Base-by-base conservation (phyloP, 1,284 basidiomycete species). In the Coniophora puteana region DNA sequence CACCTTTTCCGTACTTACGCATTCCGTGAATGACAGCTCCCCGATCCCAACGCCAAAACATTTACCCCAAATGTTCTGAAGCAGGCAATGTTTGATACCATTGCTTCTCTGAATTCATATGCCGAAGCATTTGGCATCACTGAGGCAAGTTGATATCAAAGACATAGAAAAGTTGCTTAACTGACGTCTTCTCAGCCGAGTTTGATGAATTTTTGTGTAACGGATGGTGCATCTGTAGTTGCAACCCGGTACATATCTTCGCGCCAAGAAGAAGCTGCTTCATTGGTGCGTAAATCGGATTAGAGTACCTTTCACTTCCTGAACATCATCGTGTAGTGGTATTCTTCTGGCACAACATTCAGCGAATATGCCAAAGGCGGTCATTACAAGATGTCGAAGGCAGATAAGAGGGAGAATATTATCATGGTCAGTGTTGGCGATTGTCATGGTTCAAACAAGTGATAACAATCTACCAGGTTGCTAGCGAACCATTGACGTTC, bases 181-280 rank as follows among this genome's bases (percentile, higher is more conserved):
- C 36, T 46, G 16, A 42, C 40, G 16, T 5, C 38, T 48, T 52
- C 51, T 4, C 57, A 93, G 76, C 94, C 94, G 11, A 91, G 87
- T 52, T 66, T 97, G 45, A 81, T 95, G 84, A 99, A 98, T 61
- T 99, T 96, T 59, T 94, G 92, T 54, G 86, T 98, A 20, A 93
- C 93, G 2, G 95, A 98, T 57, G 95, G 95, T 2, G 78, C 90
- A 54, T 90, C 85, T 34, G 90, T 99, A 12, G 81, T 99, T 12
- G 94, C 89, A 7, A 96, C 93, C 2, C 80, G 95, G 31, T 99
- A 99, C 63, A 91, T 99, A 33, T 93, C 91, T 0, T 93, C 89
- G 3, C 79, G 83, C 36, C 83, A 82, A 5, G 90, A 95, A 45
- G 93, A 97, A 62, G 95, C 94, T 1, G 93, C 95, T 1, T 95